These are phyloP conservation scores for Colletotrichum sp. DNA, from an alignment of 2,329 filamentous ascomycete species.

Conservation along the genomic window DNA sequence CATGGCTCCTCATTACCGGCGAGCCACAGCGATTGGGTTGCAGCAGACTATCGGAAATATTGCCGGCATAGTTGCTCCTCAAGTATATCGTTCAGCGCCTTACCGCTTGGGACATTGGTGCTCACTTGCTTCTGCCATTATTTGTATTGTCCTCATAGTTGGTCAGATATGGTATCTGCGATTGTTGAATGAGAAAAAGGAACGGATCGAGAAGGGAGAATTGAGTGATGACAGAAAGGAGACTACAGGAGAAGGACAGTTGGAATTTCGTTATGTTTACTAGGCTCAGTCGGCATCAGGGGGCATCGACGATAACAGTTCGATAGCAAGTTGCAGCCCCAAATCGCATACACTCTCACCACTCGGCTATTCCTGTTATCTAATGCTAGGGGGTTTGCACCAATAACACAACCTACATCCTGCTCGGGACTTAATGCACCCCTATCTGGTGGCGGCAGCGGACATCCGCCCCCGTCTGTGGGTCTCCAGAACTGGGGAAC, in stretches of 20 bases:
- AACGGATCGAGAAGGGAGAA: conserved; percentile 4
- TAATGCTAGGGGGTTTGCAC: not conserved
- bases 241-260: conserved; percentile 8
- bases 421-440: not conserved
- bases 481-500: not conserved
- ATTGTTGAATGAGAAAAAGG: conserved; percentile 13
- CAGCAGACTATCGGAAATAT: conserved; percentile 55
- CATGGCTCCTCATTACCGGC: conserved; percentile 45
- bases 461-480: not conserved
- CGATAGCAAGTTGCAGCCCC: not conserved
- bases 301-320: not conserved
- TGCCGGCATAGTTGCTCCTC: conserved; percentile 39
- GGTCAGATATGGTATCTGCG: conserved; percentile 10
- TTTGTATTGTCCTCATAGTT: conserved; percentile 14
- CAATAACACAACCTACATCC: not conserved
- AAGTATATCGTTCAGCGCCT: conserved; percentile 27
- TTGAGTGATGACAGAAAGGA: conserved; percentile 10
- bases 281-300: not conserved
- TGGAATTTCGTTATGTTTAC: conserved; percentile 21
- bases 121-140: conserved; percentile 11
- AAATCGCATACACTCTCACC: not conserved
- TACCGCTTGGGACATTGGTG: conserved; percentile 34
- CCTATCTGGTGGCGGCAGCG: not conserved
- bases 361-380: not conserved
- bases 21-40: conserved; percentile 53